Conservation (phyloP, 2,329 filamentous ascomycete species). For the Trichoderma citrinoviride region DNA sequence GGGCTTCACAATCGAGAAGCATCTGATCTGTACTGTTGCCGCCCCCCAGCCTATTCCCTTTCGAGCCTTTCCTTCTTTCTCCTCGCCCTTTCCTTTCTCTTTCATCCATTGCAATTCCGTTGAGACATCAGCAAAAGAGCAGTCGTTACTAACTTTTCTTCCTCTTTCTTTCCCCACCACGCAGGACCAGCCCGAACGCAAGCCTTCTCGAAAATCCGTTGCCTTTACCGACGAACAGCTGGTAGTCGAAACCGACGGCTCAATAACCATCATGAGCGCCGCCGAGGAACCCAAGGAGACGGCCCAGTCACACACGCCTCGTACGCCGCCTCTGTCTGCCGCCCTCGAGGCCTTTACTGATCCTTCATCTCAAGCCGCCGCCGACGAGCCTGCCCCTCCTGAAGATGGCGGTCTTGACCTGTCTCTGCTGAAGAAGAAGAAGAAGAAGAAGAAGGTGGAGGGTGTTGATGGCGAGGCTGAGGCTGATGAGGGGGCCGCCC, state of each 20-base stretch:
- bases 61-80: not conserved
- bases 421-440: conserved; percentile 85
- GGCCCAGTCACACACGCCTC: conserved; percentile 73
- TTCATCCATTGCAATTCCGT: not conserved
- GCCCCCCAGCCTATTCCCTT: not conserved
- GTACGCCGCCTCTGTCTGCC: conserved; percentile 60
- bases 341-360: conserved; percentile 56
- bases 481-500: conserved; percentile 39
- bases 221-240: conserved; percentile 85
- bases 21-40: conserved; percentile 19
- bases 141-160: conserved; percentile 24
- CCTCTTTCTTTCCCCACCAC: conserved; percentile 26
- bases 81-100: not conserved
- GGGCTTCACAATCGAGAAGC: conserved; percentile 20
- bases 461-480: conserved; percentile 45
- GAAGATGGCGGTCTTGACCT: conserved; percentile 56
- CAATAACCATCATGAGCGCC: conserved; percentile 72
- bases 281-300: conserved; percentile 74
- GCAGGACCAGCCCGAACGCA: conserved; percentile 50
- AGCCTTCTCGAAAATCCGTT: conserved; percentile 81
- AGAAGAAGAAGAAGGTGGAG: conserved; percentile 51
- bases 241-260: conserved; percentile 86
- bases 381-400: conserved; percentile 45
- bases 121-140: not conserved
- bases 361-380: conserved; percentile 42